These are phyloP conservation scores for Hymenochaete sp. DNA, from an alignment of 1,284 basidiomycete genomes.

Conservation along the genomic window DNA sequence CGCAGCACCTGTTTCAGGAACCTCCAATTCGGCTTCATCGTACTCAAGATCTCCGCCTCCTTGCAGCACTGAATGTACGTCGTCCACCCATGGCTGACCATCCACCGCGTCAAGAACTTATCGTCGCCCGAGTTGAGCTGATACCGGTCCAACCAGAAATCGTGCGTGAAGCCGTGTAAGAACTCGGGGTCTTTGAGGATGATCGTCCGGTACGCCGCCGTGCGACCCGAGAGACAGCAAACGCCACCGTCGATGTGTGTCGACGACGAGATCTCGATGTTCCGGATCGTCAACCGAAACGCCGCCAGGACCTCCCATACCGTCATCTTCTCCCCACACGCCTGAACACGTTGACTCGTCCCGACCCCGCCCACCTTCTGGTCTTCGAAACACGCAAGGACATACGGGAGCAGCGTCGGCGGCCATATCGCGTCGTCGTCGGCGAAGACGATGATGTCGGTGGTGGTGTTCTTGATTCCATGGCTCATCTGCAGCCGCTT, in stretches of 20 bases:
- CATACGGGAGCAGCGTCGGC: slow-evolving; percentile 73
- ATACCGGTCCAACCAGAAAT: slow-evolving; percentile 88
- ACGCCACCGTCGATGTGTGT: slow-evolving; percentile 90
- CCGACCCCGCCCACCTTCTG: slow-evolving; percentile 88
- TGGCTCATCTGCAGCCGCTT: slow-evolving; percentile 90
- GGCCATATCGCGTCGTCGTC: slow-evolving; percentile 96
- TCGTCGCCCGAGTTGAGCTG: slow-evolving; percentile 89
- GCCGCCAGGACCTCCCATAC: slow-evolving; percentile 92
- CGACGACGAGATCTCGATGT: slow-evolving; percentile 82
- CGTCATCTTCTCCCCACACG: slow-evolving; percentile 70
- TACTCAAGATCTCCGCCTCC: slow-evolving; percentile 83
- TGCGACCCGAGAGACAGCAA: slow-evolving; percentile 85
- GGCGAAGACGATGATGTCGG: slow-evolving; percentile 92
- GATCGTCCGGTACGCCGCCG: slow-evolving; percentile 85
- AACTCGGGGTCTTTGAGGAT: slow-evolving; percentile 92
- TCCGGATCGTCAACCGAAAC: slow-evolving; percentile 84
- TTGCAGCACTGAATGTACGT: slow-evolving; percentile 88
- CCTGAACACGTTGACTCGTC: slow-evolving; percentile 82
- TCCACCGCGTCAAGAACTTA: slow-evolving; percentile 94
- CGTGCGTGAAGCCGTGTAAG: slow-evolving; percentile 85
- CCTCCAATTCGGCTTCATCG: slow-evolving; percentile 94
- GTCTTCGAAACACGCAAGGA: slow-evolving; percentile 88
- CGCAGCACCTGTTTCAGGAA: slow-evolving; percentile 88
- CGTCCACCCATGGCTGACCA: slow-evolving; percentile 90
- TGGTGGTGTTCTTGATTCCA: slow-evolving; percentile 80